phyloP scores from a whole-genome alignment of 345 rosid species.

The Gossypium stocksii region DNA sequence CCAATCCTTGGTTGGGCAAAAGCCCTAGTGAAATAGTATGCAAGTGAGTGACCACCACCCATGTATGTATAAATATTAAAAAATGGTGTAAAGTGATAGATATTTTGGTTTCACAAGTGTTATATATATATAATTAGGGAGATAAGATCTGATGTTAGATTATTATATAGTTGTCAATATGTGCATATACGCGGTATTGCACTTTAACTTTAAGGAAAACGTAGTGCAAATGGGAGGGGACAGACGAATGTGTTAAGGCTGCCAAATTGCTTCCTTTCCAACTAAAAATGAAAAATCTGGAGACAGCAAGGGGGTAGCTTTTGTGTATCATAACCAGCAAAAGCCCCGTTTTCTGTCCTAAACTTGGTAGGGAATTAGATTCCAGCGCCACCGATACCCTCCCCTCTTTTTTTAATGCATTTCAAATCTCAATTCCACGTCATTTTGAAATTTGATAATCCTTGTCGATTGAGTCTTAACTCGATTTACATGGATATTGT shows the following conservation, averaged over 20 bases:
- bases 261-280: slow-evolving; percentile 24
- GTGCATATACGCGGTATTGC: slow-evolving; percentile 9
- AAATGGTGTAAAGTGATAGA: no score
- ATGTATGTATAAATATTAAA: no score
- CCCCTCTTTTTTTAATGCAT: no score
- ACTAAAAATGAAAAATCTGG: slow-evolving; percentile 15
- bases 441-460: neutral
- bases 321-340: slow-evolving; percentile 30
- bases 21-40: no score
- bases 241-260: slow-evolving; percentile 23
- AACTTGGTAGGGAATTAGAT: slow-evolving; percentile 34
- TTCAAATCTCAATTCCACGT: neutral
- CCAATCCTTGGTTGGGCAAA: no score
- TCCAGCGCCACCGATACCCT: slow-evolving; percentile 24
- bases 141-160: neutral
- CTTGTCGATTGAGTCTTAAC: no score
- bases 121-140: no score
- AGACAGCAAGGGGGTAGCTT: slow-evolving; percentile 17
- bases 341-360: slow-evolving; percentile 15
- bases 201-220: neutral
- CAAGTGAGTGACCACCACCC: no score
- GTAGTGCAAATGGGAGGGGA: neutral
- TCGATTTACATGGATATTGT: no score
- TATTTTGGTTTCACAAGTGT: no score
- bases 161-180: neutral